Conservation (phyloP, 2,329 filamentous ascomycete genomes). For the Magnaporthales sp. region DNA sequence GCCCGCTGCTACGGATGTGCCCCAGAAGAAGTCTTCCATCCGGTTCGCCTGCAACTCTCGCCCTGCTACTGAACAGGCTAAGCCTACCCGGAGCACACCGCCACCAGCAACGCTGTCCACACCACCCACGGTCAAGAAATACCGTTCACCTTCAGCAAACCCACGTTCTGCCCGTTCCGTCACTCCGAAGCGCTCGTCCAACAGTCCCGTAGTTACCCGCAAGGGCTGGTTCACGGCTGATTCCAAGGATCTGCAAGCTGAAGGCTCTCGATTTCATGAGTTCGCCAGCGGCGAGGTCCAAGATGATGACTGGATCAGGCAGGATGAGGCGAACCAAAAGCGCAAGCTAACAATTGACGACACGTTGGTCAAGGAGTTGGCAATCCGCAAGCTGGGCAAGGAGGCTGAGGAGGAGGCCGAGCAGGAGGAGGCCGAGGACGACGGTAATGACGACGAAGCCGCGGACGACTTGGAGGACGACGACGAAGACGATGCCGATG, state of each 20-base stretch:
- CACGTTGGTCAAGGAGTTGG: conserved; percentile 81
- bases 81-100: conserved; percentile 8
- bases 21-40: conserved; percentile 52
- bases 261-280: conserved; percentile 70
- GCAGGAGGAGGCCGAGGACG: conserved; percentile 60
- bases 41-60: conserved; percentile 66
- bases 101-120: not conserved
- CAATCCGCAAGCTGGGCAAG: conserved; percentile 74
- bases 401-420: conserved; percentile 87
- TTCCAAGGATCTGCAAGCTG: conserved; percentile 39
- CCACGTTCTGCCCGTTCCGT: conserved; percentile 15
- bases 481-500: conserved; percentile 40
- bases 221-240: conserved; percentile 40
- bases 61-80: conserved; percentile 32
- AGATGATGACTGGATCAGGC: conserved; percentile 83
- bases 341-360: conserved; percentile 77
- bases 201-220: conserved; percentile 27
- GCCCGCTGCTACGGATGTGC: conserved; percentile 18
- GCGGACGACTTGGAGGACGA: conserved; percentile 34
- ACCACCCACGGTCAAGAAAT: conserved; percentile 12
- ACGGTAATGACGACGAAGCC: conserved; percentile 28
- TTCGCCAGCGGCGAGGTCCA: conserved; percentile 77
- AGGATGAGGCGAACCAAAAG: conserved; percentile 53
- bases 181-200: conserved; percentile 26
- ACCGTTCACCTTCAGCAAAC: conserved; percentile 15